Evolutionary conservation across 2,329 filamentous ascomycete species (phyloP), one percentile per base, ranked within the genome.

Genomic region (Cercospora sojina): DNA sequence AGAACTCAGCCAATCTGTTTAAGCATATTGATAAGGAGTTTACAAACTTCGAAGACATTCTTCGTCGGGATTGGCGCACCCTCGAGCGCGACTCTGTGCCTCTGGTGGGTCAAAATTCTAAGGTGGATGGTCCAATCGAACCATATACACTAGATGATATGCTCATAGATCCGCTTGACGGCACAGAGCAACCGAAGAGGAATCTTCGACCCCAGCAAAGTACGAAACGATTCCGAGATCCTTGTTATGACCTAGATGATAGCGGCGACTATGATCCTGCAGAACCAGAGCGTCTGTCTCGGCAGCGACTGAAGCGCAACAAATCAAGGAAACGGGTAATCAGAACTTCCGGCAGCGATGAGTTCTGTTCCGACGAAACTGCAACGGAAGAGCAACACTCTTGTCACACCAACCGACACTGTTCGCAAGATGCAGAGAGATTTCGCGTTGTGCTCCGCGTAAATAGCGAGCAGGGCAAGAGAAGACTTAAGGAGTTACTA

Each of bases 181-280:
- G 27, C 13, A 20, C 6, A 13, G 41, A 49, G 58, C 23, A 16
- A 29, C 8, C 16, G 20, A 47, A 18, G 20, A 41, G 38, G 7
- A 23, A 27, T 29, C 58, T 60, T 5, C 58, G 58, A 1, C 58
- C 58, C n/a, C 38, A 49, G 58, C 58, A 31, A 47, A 60, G 58
- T 20, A 29, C 20, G 35, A 60, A 60, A 29, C 41, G 35, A 2
- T 60, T 60, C 27, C 58, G 41, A 18, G 18, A 43, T 31, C 58
- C 58, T 29, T 60, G 41, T 27, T 41, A 43, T 10, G 58, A 60
- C 25, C 16, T 47, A 9, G 58, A 60, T 47, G 16, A 60, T 23
- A 60, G 35, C n/a, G 58, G 58, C 38, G 58, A 60, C 16, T 60
- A 43, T 25, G 38, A 60, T 43, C 58, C 58, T 20, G 20, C 16